These are phyloP conservation scores for Amanita inopinata DNA, from an alignment of 768 basidiomycete species.

Conservation along the genomic window DNA sequence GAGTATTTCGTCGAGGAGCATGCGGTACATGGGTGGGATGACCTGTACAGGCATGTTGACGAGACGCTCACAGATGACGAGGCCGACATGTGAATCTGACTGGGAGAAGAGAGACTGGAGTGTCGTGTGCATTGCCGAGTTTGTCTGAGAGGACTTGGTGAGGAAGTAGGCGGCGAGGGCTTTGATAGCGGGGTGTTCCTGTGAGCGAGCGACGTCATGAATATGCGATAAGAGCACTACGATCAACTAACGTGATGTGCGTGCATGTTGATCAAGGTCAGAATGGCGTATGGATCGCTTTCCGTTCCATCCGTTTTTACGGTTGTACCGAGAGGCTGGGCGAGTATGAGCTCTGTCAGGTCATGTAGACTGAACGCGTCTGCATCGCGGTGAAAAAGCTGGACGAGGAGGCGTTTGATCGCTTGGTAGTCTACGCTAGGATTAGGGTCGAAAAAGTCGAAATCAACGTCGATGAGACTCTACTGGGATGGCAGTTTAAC, in stretches of 20 bases:
- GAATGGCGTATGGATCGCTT: conserved; percentile 83
- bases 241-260: conserved; percentile 42
- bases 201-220: neutral
- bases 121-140: conserved; percentile 41
- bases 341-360: conserved; percentile 71
- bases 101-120: conserved; percentile 47
- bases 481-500: conserved; percentile 20
- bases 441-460: conserved; percentile 90
- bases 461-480: conserved; percentile 76
- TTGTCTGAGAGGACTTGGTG: conserved; percentile 40
- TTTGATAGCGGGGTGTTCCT: conserved; percentile 68
- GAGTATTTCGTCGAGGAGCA: conserved; percentile 78
- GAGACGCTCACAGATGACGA: conserved; percentile 80
- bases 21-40: conserved; percentile 84
- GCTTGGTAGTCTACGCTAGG: conserved; percentile 79
- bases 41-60: conserved; percentile 96
- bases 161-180: conserved; percentile 65
- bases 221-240: neutral
- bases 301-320: conserved; percentile 88
- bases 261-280: conserved; percentile 77
- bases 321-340: conserved; percentile 77
- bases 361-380: conserved; percentile 60
- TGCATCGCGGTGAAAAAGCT: conserved; percentile 70
- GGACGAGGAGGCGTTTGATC: conserved; percentile 59
- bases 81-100: conserved; percentile 53